Base-by-base conservation (phyloP, 768 basidiomycete species). In the Pisolithus sp. region DNA sequence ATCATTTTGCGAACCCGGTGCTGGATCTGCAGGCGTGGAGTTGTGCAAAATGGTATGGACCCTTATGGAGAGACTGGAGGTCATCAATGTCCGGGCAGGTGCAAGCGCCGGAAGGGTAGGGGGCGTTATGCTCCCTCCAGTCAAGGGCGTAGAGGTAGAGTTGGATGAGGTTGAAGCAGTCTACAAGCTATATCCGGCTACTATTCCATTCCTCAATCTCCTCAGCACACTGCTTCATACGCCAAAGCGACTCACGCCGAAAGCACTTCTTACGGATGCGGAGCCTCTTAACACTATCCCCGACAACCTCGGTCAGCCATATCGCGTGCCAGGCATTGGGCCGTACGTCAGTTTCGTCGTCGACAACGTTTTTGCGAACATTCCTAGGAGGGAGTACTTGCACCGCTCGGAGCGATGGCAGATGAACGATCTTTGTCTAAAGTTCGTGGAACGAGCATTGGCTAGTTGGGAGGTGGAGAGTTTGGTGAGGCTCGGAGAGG, bases 291-390 rank as follows among this genome's bases (percentile, higher is more conserved):
- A 85, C 62, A 87, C 91, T 21, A 81, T 93, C 43, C 89, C 92
- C 2, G 86, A 94, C 51, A 73, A 73, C 39, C 71, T 94, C 5
- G 93, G 93, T 0, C 83, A 87, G 43, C 84, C 87, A 7, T 86
- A 91, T 57, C 81, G 93, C 20, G 67, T 83, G 15, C 84, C 87
- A 1, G 93, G 93, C 0, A 81, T 94, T 50, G 81, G 75, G 0
- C 91, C 93, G 0, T 95, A 89, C 68, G 76, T 84, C 10, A 72
- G 78, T n/a, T 97, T 95, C 62, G 86, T 94, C 50, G 71, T 95
- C 54, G 93, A 97, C 59, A 89, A 87, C 44, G 89, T 98, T 3
- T 88, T 97, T 57, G 77, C 85, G 30, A 83, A 85, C 48, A 84
- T 90, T 40, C 75, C 82, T 13, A 77, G 73, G 48, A 77, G 93